Percentiles rank a stretch among this genome's conserved stretches.
phyloP scores from a whole-genome alignment of 441 rosid species.

The Adansonia grandidieri region DNA sequence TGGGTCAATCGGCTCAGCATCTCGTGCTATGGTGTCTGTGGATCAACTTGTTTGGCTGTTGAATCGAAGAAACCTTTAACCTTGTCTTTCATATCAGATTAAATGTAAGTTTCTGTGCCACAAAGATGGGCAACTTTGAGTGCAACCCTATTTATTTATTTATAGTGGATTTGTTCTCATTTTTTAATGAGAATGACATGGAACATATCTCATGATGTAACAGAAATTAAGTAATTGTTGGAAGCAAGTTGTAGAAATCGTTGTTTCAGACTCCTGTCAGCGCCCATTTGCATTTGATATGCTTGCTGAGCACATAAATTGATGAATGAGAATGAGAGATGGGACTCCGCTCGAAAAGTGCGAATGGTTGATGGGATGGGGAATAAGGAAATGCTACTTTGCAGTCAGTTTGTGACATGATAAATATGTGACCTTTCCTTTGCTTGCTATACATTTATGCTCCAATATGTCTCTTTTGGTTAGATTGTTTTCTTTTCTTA shows the following conservation, averaged over 20 bases:
- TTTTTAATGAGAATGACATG: neutral
- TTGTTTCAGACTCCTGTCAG: neutral
- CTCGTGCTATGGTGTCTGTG: constrained; percentile 68
- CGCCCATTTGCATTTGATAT: neutral
- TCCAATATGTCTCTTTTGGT: too few relatives aligned
- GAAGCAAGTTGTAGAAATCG: constrained; percentile 1
- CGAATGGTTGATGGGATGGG: neutral
- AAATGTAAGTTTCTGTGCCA: constrained; percentile 1
- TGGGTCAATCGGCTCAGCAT: constrained; percentile 79
- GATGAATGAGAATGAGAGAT: neutral
- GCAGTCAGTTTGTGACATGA: too few relatives aligned
- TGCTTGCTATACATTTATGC: too few relatives aligned
- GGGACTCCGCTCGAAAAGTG: neutral
- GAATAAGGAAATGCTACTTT: too few relatives aligned
- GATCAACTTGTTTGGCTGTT: constrained; percentile 72
- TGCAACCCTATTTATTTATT: neutral
- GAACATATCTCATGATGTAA: too few relatives aligned
- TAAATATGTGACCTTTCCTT: too few relatives aligned
- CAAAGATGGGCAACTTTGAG: neutral
- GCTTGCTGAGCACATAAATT: neutral
- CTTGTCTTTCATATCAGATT: neutral
- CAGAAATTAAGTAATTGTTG: neutral
- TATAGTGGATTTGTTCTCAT: neutral
- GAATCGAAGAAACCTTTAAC: constrained; percentile 57
- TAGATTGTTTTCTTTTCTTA: too few relatives aligned